Conservation (phyloP, 1,284 basidiomycete genomes). For the Laetiporus sulphureus region DNA sequence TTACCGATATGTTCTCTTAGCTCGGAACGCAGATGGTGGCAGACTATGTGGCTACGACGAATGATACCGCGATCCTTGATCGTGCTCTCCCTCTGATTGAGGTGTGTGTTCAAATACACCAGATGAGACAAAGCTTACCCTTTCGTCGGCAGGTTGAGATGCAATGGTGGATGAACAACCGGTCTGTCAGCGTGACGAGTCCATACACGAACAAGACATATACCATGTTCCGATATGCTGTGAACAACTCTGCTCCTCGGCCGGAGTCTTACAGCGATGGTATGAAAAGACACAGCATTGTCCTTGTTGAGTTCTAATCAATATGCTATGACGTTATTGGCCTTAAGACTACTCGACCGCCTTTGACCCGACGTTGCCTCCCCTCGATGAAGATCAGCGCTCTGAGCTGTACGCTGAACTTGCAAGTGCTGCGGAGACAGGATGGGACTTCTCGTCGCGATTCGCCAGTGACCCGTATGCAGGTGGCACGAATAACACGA, state of each 20-base stretch:
- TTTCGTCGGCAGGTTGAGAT: slow-evolving; percentile 55
- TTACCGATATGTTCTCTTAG: too few species aligned
- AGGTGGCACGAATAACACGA: slow-evolving; percentile 30
- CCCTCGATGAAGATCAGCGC: slow-evolving; percentile 55
- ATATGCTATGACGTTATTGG: not conserved
- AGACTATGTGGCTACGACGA: slow-evolving; percentile 51
- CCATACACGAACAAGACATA: slow-evolving; percentile 66
- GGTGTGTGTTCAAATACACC: slow-evolving; percentile 22
- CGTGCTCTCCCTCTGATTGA: slow-evolving; percentile 61
- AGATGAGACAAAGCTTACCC: not conserved
- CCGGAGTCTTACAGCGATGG: slow-evolving; percentile 74
- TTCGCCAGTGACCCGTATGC: slow-evolving; percentile 41
- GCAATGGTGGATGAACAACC: slow-evolving; percentile 76
- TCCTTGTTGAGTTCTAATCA: too few species aligned
- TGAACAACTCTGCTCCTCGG: slow-evolving; percentile 81
- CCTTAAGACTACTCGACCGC: slow-evolving; percentile 70
- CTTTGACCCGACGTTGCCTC: slow-evolving; percentile 47
- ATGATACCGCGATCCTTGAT: slow-evolving; percentile 56
- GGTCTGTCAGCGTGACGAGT: slow-evolving; percentile 67
- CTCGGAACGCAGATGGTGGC: slow-evolving; percentile 64
- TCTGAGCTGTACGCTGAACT: slow-evolving; percentile 82
- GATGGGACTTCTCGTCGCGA: slow-evolving; percentile 47
- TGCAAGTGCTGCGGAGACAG: slow-evolving; percentile 82
- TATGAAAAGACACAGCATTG: too few species aligned
- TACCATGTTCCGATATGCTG: slow-evolving; percentile 66